Evolutionary conservation across 208 protist genomes (phyloP).

Genomic region (Angomonas ambiguus): DNA sequence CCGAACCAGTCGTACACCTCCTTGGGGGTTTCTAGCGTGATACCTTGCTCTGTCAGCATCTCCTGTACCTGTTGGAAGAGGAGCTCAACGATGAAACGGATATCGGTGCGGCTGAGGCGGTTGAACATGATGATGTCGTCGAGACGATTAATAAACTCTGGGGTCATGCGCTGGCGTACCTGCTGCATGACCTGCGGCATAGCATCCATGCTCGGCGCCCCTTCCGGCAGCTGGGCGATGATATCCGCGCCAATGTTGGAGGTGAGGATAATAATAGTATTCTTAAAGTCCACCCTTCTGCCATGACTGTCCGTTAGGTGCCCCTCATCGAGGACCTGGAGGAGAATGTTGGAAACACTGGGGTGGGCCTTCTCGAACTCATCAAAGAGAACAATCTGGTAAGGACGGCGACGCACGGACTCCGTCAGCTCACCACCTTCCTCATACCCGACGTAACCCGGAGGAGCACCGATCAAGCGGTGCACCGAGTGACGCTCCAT

Average conservation of each 20-base stretch:
- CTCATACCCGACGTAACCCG: conserved; percentile 99
- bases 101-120: conserved; percentile 73
- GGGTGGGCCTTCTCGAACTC: conserved; percentile 99
- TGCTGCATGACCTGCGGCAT: conserved; percentile 82
- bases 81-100: conserved; percentile 89
- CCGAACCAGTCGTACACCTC: conserved; percentile 84
- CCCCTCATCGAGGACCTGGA: conserved; percentile 99
- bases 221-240: conserved; percentile 71
- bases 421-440: conserved; percentile 98
- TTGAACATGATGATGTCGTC: conserved; percentile 98
- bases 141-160: conserved; percentile 98
- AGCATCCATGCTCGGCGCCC: conserved; percentile 38
- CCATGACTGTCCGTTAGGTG: conserved; percentile 97
- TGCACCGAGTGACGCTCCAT: conserved; percentile 96
- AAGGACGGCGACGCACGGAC: conserved; percentile 96
- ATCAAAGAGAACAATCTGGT: conserved; percentile 98
- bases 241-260: conserved; percentile 93
- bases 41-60: conserved; percentile 78
- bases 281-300: conserved; percentile 96
- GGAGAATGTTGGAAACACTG: conserved; percentile 95
- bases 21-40: conserved; percentile 60
- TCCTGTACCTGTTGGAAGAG: conserved; percentile 71
- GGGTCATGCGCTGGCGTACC: conserved; percentile 89
- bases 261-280: conserved; percentile 98
- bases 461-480: conserved; percentile 97